These are phyloP conservation scores for Hypoxylon sp. DNA, from an alignment of 2,329 filamentous ascomycete genomes.

Conservation along the genomic window DNA sequence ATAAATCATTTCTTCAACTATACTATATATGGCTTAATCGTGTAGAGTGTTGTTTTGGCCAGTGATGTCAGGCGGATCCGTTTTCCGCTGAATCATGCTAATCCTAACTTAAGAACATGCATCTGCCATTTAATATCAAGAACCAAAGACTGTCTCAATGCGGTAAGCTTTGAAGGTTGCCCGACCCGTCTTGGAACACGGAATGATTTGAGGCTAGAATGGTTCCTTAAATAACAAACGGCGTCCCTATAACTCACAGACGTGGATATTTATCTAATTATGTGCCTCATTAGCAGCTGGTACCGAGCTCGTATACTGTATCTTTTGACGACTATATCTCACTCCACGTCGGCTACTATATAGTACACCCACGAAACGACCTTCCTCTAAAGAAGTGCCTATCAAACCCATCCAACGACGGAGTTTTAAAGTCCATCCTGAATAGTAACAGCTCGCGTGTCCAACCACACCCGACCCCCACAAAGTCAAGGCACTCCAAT, in stretches of 20 bases:
- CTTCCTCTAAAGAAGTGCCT: constrained; percentile 7
- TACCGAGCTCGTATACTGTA: not conserved
- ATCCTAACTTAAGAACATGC: not conserved
- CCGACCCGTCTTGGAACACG: constrained; percentile 12
- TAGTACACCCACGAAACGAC: constrained; percentile 2
- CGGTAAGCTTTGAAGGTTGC: not conserved
- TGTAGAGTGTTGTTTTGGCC: not conserved
- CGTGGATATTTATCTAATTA: not conserved
- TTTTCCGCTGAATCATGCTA: constrained; percentile 1
- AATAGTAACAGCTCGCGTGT: constrained; percentile 21
- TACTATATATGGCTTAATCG: not conserved
- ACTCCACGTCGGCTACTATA: not conserved
- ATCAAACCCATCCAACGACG: constrained; percentile 15
- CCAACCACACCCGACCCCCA: constrained; percentile 26
- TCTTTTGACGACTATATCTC: constrained; percentile 3
- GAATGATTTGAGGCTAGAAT: constrained; percentile 4
- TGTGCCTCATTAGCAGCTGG: not conserved
- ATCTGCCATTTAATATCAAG: not conserved
- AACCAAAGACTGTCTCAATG: not conserved
- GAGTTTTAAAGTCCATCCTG: constrained; percentile 2
- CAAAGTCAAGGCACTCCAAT: constrained; percentile 18
- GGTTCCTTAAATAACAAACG: not conserved
- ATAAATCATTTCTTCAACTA: constrained; percentile 22
- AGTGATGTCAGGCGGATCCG: not conserved
- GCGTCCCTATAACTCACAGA: no score